Conservation (phyloP, 148 eudicot genomes). For the Beta vulgaris region DNA sequence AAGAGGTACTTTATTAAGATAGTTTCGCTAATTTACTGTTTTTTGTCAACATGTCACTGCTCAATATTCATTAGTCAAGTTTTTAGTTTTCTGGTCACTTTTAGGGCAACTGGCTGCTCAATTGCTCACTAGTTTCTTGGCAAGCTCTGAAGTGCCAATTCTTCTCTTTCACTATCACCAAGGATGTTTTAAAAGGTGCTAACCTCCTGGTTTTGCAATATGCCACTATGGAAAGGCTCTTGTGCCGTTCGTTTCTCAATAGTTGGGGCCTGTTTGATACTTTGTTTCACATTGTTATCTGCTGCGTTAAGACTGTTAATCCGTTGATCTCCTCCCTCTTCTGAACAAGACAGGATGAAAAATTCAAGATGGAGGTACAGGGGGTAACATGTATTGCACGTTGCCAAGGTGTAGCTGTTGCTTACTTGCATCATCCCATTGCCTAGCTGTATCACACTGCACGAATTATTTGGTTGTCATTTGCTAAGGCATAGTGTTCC, state of each 20-base stretch:
- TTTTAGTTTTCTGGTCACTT: not conserved
- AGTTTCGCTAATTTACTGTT: not conserved
- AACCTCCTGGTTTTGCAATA: not conserved
- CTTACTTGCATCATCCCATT: not conserved
- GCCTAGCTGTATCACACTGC: too few relatives aligned
- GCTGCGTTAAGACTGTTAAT: not conserved
- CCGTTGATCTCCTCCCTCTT: too few relatives aligned
- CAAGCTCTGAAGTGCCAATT: not conserved
- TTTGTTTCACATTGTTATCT: not conserved
- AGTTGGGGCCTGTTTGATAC: not conserved
- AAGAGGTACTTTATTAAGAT: conserved; percentile 26
- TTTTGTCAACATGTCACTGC: not conserved
- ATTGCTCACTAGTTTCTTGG: not conserved
- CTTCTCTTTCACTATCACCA: not conserved
- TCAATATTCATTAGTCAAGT: not conserved
- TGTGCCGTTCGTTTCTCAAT: not conserved
- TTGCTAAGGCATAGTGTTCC: not conserved
- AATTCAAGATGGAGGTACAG: too few relatives aligned
- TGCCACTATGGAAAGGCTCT: not conserved
- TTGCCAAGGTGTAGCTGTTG: too few relatives aligned
- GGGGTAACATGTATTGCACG: too few relatives aligned
- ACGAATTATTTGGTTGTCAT: too few relatives aligned
- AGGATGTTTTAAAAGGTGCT: not conserved
- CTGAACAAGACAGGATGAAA: too few relatives aligned
- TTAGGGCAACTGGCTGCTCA: not conserved